Base-by-base conservation (phyloP, 176 grass and related monocot genomes). In the Avena insularis region DNA sequence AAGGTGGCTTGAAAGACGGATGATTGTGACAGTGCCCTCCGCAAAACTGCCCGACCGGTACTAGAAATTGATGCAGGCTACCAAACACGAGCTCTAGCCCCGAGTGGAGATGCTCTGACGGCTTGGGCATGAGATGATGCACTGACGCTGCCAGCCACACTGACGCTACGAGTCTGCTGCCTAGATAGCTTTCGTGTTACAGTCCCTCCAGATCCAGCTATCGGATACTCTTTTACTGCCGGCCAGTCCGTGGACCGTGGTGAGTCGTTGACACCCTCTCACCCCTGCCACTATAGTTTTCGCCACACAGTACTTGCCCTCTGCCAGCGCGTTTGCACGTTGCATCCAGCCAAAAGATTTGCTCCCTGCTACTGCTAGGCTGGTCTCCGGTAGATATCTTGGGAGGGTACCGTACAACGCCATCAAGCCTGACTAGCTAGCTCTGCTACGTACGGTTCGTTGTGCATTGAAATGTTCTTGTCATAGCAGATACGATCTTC, bases 161-260 rank as follows among this genome's bases (percentile, higher is more conserved):
- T 65, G 62, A 14, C 5, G 27, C 63, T 65, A 8, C 19, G 5
- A 66, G 63, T 35, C 63, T 50, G 78, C 2, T 16, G 19, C 62
- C 20, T 33, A 62, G 38, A 48, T 59, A n/a, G 58, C 11, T 79
- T 31, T 65, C 76, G 76, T 86, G 85, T 20, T 60, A 51, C 85
- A 80, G 70, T 21, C 40, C 0, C 12, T 9, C 43, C 12, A 38
- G 79, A 59, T 79, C 47, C 46, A 77, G 50, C 50, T 31, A 19
- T 53, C 8, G 15, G 73, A 33, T 76, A 31, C 48, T 11, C 25
- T 12, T 64, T 64, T 17, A 76, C 73, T 54, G 23, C 16, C 25
- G 14, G 15, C 23, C 27, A 25, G 23, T 29, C 48, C 74, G 48
- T 77, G 14, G 25, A 65, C 62, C 62, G 62, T 65, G 12, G 3